Percentiles rank a stretch among this genome's conserved stretches.
Conservation (phyloP, 805 yeast species). For the Cyberlindnera euphorbiiphila region DNA sequence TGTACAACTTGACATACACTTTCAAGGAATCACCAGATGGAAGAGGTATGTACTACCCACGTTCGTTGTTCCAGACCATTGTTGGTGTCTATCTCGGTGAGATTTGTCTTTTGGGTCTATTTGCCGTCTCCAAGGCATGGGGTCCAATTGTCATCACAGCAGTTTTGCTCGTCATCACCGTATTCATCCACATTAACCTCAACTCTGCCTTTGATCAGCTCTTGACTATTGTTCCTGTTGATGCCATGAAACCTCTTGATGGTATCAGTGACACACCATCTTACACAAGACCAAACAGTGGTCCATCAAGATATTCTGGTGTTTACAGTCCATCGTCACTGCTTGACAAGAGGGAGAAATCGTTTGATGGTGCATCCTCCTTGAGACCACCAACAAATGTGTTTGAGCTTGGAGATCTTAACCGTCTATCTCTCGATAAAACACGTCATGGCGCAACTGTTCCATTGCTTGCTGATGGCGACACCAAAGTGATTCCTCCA, state of each 20-base stretch:
- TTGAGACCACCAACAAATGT: slow-evolving; percentile 22
- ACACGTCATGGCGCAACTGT: slow-evolving; percentile 30
- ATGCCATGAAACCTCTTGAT: slow-evolving; percentile 73
- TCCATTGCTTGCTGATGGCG: slow-evolving; percentile 73
- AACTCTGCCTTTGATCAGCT: slow-evolving; percentile 63
- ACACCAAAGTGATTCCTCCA: slow-evolving; percentile 28
- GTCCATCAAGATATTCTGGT: slow-evolving; percentile 5
- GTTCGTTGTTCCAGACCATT: slow-evolving; percentile 84
- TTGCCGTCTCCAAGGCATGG: slow-evolving; percentile 91
- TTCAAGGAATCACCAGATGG: slow-evolving; percentile 63
- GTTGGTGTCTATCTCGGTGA: slow-evolving; percentile 88
- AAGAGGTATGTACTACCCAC: slow-evolving; percentile 81
- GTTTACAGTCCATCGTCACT: slow-evolving; percentile 7
- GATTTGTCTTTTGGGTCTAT: slow-evolving; percentile 79
- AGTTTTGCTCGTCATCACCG: slow-evolving; percentile 59
- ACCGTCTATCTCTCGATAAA: slow-evolving; percentile 20
- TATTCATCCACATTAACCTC: slow-evolving; percentile 63
- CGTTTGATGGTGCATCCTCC: slow-evolving; percentile 8
- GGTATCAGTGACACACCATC: slow-evolving; percentile 66
- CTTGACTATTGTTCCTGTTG: slow-evolving; percentile 57
- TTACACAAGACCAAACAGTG: slow-evolving; percentile 25
- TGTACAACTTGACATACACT: slow-evolving; percentile 75
- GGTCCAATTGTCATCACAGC: slow-evolving; percentile 83
- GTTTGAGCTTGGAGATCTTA: slow-evolving; percentile 27
- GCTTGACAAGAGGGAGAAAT: slow-evolving; percentile 4